A percentile compares a stretch with the other conserved stretches of the same genome.
Evolutionary conservation across 345 rosid genomes (phyloP).

Genomic region (Populus ilicifolia): DNA sequence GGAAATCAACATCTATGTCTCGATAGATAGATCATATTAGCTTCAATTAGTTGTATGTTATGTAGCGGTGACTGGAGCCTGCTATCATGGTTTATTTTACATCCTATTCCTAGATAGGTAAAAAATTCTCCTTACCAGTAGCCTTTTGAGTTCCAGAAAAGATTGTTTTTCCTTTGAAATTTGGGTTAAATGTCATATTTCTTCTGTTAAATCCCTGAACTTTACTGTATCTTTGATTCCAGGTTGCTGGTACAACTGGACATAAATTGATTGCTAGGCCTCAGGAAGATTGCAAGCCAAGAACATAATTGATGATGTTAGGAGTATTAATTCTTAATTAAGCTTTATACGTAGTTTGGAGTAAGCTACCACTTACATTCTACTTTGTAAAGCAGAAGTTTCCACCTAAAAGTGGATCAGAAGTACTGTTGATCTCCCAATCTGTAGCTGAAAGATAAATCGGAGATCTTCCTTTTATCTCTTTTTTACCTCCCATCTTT

Average conservation of each 20-base stretch:
- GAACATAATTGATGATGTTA: not conserved
- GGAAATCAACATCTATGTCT: not conserved
- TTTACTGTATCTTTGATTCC: conserved; percentile 8
- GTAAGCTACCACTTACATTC: not conserved
- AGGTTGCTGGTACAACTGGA: conserved; percentile 46
- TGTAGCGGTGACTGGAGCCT: not conserved
- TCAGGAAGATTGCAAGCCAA: conserved; percentile 9
- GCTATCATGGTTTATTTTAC: not conserved
- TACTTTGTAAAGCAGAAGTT: conserved; percentile 10
- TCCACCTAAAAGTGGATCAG: not conserved
- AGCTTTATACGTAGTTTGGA: not conserved
- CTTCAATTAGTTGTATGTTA: not conserved
- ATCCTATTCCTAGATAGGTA: not conserved
- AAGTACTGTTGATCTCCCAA: not conserved
- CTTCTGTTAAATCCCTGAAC: not conserved
- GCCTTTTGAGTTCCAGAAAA: not conserved
- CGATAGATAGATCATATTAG: not conserved
- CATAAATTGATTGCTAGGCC: conserved; percentile 30
- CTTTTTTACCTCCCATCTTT: not conserved
- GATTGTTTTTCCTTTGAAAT: not conserved
- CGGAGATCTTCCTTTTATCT: not conserved
- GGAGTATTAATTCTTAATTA: not conserved
- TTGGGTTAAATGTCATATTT: not conserved
- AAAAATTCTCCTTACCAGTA: not conserved
- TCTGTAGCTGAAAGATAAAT: not conserved